Conservation (phyloP, 2,329 filamentous ascomycete genomes). For the Fusarium sp. region DNA sequence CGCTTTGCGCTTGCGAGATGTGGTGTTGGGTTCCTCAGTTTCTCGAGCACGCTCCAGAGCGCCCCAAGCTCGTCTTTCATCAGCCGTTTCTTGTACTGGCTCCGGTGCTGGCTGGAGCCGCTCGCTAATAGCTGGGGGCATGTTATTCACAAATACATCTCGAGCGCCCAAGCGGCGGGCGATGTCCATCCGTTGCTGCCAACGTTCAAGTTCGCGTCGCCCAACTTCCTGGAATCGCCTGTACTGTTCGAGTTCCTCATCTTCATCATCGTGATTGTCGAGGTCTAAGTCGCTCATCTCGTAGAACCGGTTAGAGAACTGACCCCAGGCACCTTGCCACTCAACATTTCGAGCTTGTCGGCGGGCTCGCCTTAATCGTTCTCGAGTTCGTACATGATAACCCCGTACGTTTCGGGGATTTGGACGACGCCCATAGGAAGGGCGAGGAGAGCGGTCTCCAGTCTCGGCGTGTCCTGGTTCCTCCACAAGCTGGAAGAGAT, state of each 20-base stretch:
- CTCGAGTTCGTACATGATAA: slow-evolving; percentile 65
- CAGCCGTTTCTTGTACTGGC: slow-evolving; percentile 75
- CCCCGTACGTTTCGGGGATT: slow-evolving; percentile 52
- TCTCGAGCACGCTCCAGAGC: slow-evolving; percentile 88
- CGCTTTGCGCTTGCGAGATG: slow-evolving; percentile 79
- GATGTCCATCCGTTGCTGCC: slow-evolving; percentile 86
- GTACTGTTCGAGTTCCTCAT: slow-evolving; percentile 76
- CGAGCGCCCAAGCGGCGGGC: slow-evolving; percentile 83
- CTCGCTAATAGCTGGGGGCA: slow-evolving; percentile 70
- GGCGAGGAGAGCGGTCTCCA: slow-evolving; percentile 52
- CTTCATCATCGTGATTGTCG: slow-evolving; percentile 65
- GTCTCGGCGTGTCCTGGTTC: slow-evolving; percentile 53
- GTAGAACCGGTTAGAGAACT: slow-evolving; percentile 71
- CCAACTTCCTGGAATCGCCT: slow-evolving; percentile 67
- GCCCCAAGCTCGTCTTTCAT: slow-evolving; percentile 89
- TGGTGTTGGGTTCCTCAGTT: slow-evolving; percentile 66
- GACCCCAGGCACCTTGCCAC: slow-evolving; percentile 89
- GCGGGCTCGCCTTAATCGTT: slow-evolving; percentile 68
- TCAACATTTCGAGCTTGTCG: slow-evolving; percentile 79
- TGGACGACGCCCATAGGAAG: slow-evolving; percentile 51
- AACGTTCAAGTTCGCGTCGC: slow-evolving; percentile 75
- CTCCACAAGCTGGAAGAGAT: slow-evolving; percentile 58
- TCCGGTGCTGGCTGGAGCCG: slow-evolving; percentile 71
- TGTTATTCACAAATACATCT: slow-evolving; percentile 76
- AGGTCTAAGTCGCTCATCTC: slow-evolving; percentile 65